Base-by-base conservation (phyloP, 805 yeast species). In the Huiozyma sinensis region DNA sequence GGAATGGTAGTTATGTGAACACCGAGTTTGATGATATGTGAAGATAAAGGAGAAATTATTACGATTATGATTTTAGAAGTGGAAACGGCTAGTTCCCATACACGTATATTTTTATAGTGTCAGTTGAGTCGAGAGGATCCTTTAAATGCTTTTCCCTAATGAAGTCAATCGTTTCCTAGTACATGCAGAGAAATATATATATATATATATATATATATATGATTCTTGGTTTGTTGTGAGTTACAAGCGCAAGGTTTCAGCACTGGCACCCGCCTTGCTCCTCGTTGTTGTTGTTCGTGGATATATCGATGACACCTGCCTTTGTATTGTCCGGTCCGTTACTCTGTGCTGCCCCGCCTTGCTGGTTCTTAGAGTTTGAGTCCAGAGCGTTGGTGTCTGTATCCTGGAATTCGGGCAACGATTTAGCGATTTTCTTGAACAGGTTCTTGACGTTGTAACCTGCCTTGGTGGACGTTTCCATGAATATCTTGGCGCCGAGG, bases 381-480 rank as follows among this genome's bases (percentile, higher is more conserved):
- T 48, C 54, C 36, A 52, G 38, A n/a, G 56, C 53, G 33, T 50
- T 54, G 7, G 50, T 47, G 39, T 55, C 60, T 7, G 55, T 43
- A 30, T 64, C 63, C 52, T 76, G 81, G 57, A 86, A 79, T 44
- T 89, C 97, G 1, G 97, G 97, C 47, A 92, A 72, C 46, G 85
- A 77, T 59, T 83, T 84, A 10, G 97, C 98, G 49, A 90, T 83
- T 59, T 83, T 84, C 58, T 88, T 86, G 68, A 92, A 90, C 50
- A 92, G 68, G 44, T 78, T 75, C 66, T 90, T 90, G 44, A 92
- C 96, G 55, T 92, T 92, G 63, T 89, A 84, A 31, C 96, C 96
- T 39, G 88, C 88, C 66, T 89, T 90, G 8, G 97, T 90, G 47
- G 95, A 83, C 1, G 97, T 90, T 60, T 92, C 98, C 61, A 90